These are phyloP conservation scores for Cercophora sp. DNA, from an alignment of 495 filamentous ascomycete genomes.

Conservation along the genomic window DNA sequence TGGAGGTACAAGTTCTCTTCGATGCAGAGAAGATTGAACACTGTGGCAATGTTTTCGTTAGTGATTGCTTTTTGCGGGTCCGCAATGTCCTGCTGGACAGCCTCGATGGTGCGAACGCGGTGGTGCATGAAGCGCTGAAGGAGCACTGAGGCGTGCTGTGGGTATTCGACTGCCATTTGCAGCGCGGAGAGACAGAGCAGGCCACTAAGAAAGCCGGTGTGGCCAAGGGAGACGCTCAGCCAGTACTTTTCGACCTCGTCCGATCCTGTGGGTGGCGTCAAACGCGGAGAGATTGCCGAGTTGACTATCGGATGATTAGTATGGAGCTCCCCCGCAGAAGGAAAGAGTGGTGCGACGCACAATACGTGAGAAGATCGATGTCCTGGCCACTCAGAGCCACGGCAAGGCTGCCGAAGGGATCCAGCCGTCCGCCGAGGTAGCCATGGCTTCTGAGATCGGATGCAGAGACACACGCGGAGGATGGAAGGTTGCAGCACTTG, in stretches of 20 bases:
- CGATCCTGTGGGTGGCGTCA: slow-evolving; percentile 2
- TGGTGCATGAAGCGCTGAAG: slow-evolving; percentile 20
- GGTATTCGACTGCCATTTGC: slow-evolving; percentile 11
- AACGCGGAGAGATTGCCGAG: slow-evolving; percentile 1
- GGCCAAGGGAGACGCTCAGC: slow-evolving; percentile 10
- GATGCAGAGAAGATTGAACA: slow-evolving; percentile 12
- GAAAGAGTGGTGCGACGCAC: slow-evolving; percentile 6
- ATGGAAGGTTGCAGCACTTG: no score
- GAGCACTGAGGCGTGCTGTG: background rate
- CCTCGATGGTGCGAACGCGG: slow-evolving; percentile 12
- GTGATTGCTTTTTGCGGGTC: slow-evolving; percentile 1
- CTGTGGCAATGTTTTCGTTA: slow-evolving; percentile 16
- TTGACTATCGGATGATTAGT: slow-evolving; percentile 1
- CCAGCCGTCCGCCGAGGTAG: background rate
- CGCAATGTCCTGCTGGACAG: slow-evolving; percentile 7
- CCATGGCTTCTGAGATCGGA: background rate
- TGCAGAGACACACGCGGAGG: no score
- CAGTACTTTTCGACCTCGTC: slow-evolving; percentile 10
- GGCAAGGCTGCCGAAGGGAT: background rate
- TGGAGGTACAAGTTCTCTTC: slow-evolving; percentile 12
- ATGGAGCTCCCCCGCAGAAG: background rate
- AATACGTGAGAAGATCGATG: slow-evolving; percentile 10
- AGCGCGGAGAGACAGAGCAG: slow-evolving; percentile 15
- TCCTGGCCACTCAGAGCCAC: background rate
- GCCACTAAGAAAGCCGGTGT: slow-evolving; percentile 12